Evolutionary conservation across 495 filamentous ascomycete species (phyloP), one percentile per base, ranked within the genome.

Genomic region (Sporormia fimetaria): DNA sequence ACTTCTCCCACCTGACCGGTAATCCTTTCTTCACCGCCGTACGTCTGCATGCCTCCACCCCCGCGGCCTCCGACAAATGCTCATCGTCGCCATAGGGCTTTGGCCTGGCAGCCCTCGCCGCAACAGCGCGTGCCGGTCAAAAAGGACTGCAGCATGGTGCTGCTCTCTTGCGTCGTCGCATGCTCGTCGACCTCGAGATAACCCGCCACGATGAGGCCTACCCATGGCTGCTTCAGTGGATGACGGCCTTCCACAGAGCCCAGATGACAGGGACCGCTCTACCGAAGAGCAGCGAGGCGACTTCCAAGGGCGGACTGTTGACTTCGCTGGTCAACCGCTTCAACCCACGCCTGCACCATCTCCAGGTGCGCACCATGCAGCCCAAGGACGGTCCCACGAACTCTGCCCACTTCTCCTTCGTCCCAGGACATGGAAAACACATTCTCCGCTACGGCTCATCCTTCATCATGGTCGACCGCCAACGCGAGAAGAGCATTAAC

Each of bases 111-210:
- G 83, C 77, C 16, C 69, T 96, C 21, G 90, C 83, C 36, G 81
- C 84, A 24, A 76, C 71, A 24, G 65, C 81, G 35, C 80, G 82
- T 0, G 68, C 87, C 40, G 80, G 77, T 12, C 87, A 88, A 31
- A 76, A 75, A 51, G 80, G 78, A 16, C 44, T 78, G 41, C 77
- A 81, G 38, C 67, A 75, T 57, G 76, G 76, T 34, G 77, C 76
- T 17, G 66, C 66, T 26, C 71, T 94, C 39, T 61, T 94, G 37
- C 81, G 82, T 27, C 75, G 81, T 31, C 82, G 87, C 35, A 76
- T 98, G 66, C 79, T 98, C 6, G 83, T 96, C 37, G 83, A 95
- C 54, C 72, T 96, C 49, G 92, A 96, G 59, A 94, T 98, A 58
- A 87, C 78, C 54, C 81, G 82, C 55, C 82, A 84, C 53, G 90